Conservation (phyloP, 116 monocot species). For the Zostera marina region DNA sequence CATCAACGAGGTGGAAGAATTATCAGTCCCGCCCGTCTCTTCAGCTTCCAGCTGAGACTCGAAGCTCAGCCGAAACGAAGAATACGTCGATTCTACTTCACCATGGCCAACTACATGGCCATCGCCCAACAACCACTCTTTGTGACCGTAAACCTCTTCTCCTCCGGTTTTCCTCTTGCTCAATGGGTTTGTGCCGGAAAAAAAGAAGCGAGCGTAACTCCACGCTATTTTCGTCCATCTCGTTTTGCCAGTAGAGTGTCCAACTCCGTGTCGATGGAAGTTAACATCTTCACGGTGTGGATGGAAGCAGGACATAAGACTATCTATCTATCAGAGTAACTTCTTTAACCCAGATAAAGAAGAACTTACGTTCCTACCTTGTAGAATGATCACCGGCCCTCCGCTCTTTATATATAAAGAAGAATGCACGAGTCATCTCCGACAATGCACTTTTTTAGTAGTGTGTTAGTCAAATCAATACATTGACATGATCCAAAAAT, state of each 20-base stretch:
- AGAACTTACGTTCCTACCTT: too few relatives aligned
- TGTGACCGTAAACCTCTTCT: background rate
- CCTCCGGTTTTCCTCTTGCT: background rate
- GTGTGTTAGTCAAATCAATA: background rate
- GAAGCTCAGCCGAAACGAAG: conserved; percentile 8
- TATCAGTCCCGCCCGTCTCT: background rate
- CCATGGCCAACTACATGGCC: background rate
- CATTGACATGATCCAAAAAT: too few relatives aligned
- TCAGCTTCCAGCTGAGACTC: conserved; percentile 8
- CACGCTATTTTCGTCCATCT: conserved; percentile 1
- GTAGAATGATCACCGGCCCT: background rate
- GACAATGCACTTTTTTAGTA: background rate
- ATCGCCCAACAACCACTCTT: conserved; percentile 7
- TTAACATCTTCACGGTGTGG: background rate
- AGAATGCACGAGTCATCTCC: background rate
- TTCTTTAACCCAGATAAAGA: too few relatives aligned
- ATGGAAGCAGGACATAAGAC: conserved; percentile 4
- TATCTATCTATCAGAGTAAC: background rate
- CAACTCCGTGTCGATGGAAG: background rate
- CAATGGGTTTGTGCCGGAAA: conserved; percentile 1
- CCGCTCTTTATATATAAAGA: background rate
- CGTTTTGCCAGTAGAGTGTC: background rate
- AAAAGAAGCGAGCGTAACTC: conserved; percentile 3
- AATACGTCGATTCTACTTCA: background rate
- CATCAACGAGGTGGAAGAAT: conserved; percentile 3